A percentile compares a stretch with the other conserved stretches of the same genome.
These are phyloP conservation scores for Solanum hybrid DNA, from an alignment of 305 asterid genomes.

Conservation along the genomic window DNA sequence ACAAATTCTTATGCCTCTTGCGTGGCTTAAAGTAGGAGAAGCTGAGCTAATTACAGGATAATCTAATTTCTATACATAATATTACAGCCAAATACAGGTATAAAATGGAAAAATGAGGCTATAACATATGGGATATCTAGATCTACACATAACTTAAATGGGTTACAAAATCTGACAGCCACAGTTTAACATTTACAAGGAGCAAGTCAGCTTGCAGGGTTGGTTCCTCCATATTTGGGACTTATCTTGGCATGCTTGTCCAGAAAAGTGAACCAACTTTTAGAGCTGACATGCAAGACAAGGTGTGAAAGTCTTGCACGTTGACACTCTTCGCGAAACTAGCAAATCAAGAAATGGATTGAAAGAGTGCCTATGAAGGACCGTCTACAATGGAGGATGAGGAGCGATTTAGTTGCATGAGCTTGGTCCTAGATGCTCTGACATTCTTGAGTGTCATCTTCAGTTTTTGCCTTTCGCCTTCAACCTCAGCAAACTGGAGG, in stretches of 20 bases:
- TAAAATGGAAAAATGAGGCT: not conserved
- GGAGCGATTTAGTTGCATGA: conserved; percentile 27
- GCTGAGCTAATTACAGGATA: not conserved
- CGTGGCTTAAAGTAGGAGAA: not conserved
- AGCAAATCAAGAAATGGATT: not conserved
- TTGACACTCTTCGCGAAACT: not conserved
- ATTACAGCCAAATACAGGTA: conserved; percentile 6
- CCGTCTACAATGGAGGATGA: conserved; percentile 37
- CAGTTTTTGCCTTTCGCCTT: conserved; percentile 94
- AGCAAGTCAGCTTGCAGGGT: not conserved
- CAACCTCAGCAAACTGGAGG: conserved; percentile 96
- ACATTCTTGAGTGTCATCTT: conserved; percentile 77
- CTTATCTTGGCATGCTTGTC: conserved; percentile 1
- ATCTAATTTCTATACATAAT: conserved; percentile 7
- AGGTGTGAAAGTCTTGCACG: not conserved
- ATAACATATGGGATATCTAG: conserved; percentile 1
- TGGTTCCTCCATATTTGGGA: not conserved
- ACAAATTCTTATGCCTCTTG: not conserved
- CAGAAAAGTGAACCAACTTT: not conserved
- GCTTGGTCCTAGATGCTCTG: conserved; percentile 42
- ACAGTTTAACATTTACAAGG: conserved; percentile 11
- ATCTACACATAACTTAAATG: conserved; percentile 12
- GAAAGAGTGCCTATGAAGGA: conserved; percentile 19
- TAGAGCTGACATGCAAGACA: not conserved
- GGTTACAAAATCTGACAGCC: conserved; percentile 13